Base-by-base conservation (phyloP, 176 grass and related monocot genomes). In the Luzula sylvatica region DNA sequence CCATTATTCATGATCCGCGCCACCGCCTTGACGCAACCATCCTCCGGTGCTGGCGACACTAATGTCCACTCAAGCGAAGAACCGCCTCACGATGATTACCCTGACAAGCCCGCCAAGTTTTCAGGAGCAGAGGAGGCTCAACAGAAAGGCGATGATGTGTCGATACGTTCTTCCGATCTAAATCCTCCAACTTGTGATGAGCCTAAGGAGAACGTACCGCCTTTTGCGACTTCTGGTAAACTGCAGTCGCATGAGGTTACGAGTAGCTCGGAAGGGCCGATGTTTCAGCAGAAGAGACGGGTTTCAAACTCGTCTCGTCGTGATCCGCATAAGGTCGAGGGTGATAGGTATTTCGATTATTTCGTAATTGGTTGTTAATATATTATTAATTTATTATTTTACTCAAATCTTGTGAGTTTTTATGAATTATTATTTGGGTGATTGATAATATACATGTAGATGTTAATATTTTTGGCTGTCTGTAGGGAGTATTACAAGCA, bases 251-350 rank as follows among this genome's bases (percentile, higher is more conserved):
- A 83, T 17, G 88, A 75, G 20, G 60, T 80, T 1, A 38, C 55
- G 0, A 42, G 44, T 32, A 21, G 48, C 7, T 3, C 38, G 3
- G 39, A 5, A 3, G 82, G 28, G 1, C 40, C 79, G 0, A 53
- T 62, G 18, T 77, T 78, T 44, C 78, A 75, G 72, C 88, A 87
- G 68, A 83, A 44, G 55, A 72, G 79, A 2, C 78, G 59, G 7
- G 1, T 56, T 16, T 73, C 78, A 0, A 3, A 5, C 2, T 32
- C 35, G 17, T 22, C 50, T 5, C 19, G 43, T 1, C 13, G 45
- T 1, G 74, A 56, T 12, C 15, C 49, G 3, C 45, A 57, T 13
- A 68, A 52, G 5, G 82, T 62, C 3, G 78, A 65, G 28, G 65
- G 59, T 59, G 73, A 67, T 18, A 39, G 45, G 20, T 52, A 65